A percentile compares a stretch with the other conserved stretches of the same genome.
Evolutionary conservation across 495 filamentous ascomycete species (phyloP).

Genomic region (Schizothecium vesticola): DNA sequence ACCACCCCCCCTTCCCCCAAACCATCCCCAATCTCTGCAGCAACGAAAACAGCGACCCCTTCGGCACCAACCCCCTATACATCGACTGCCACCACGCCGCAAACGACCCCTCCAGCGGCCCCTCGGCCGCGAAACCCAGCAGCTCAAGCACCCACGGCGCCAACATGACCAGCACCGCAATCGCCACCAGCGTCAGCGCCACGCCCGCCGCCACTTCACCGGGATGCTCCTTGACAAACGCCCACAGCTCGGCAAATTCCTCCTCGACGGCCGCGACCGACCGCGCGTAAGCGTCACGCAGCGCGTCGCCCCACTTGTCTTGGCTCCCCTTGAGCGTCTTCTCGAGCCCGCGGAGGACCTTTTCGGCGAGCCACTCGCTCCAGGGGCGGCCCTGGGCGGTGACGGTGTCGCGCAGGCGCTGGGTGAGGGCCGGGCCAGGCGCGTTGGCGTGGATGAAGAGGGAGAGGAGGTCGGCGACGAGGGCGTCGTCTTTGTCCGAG

Average conservation of each 20-base stretch:
- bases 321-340: slow-evolving; percentile 5
- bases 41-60: slow-evolving; percentile 44
- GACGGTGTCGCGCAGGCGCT: slow-evolving; percentile 4
- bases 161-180: slow-evolving; percentile 46
- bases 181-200: slow-evolving; percentile 36
- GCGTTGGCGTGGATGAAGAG: slow-evolving; percentile 1
- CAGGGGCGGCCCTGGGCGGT: slow-evolving; percentile 1
- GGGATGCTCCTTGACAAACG: slow-evolving; percentile 18
- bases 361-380: slow-evolving; percentile 15
- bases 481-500: background rate
- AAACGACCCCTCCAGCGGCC: slow-evolving; percentile 31
- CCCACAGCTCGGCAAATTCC: slow-evolving; percentile 8
- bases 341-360: slow-evolving; percentile 8
- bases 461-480: slow-evolving; percentile 1
- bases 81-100: slow-evolving; percentile 19
- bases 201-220: slow-evolving; percentile 13
- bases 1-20: background rate
- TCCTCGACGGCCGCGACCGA: background rate
- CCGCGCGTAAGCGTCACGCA: slow-evolving; percentile 13
- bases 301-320: slow-evolving; percentile 13
- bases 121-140: slow-evolving; percentile 47
- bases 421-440: background rate
- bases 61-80: slow-evolving; percentile 42
- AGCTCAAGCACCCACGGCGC: slow-evolving; percentile 40
- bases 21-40: slow-evolving; percentile 50